Conservation (phyloP, 441 rosid genomes). For the Populus trichocarpa region DNA sequence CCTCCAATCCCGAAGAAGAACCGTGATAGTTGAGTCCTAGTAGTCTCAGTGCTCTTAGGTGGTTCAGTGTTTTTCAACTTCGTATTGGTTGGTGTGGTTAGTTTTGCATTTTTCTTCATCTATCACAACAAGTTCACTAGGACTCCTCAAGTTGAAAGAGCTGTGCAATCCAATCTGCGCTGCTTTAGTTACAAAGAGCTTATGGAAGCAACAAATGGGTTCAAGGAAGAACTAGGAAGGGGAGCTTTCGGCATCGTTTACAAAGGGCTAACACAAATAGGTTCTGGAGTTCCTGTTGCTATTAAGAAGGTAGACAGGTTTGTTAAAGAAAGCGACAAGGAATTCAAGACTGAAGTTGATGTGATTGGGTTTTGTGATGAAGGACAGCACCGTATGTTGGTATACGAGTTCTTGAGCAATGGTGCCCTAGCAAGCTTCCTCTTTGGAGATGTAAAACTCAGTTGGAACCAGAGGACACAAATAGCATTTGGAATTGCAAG, state of each 20-base stretch:
- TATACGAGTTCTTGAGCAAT: slow-evolving; percentile 47
- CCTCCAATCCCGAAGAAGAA: slow-evolving; percentile 1
- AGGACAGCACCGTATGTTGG: slow-evolving; percentile 34
- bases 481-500: slow-evolving; percentile 37
- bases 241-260: slow-evolving; percentile 38
- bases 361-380: slow-evolving; percentile 47
- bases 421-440: slow-evolving; percentile 35
- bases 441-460: slow-evolving; percentile 26
- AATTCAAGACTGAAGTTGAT: slow-evolving; percentile 38
- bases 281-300: slow-evolving; percentile 13
- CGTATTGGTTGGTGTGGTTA: slow-evolving; percentile 3
- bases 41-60: slow-evolving; percentile 26
- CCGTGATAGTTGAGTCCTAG: neutral
- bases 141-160: neutral
- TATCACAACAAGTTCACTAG: neutral
- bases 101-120: slow-evolving; percentile 11
- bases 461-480: slow-evolving; percentile 30
- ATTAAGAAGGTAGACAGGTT: slow-evolving; percentile 30
- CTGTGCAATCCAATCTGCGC: slow-evolving; percentile 18
- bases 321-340: slow-evolving; percentile 25
- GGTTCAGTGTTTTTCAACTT: slow-evolving; percentile 27
- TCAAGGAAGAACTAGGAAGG: slow-evolving; percentile 41
- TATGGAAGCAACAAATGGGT: slow-evolving; percentile 23
- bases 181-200: slow-evolving; percentile 36
- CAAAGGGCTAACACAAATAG: slow-evolving; percentile 20